Base-by-base conservation (phyloP, 2,329 filamentous ascomycete species). In the Ophiostoma pallidulum region DNA sequence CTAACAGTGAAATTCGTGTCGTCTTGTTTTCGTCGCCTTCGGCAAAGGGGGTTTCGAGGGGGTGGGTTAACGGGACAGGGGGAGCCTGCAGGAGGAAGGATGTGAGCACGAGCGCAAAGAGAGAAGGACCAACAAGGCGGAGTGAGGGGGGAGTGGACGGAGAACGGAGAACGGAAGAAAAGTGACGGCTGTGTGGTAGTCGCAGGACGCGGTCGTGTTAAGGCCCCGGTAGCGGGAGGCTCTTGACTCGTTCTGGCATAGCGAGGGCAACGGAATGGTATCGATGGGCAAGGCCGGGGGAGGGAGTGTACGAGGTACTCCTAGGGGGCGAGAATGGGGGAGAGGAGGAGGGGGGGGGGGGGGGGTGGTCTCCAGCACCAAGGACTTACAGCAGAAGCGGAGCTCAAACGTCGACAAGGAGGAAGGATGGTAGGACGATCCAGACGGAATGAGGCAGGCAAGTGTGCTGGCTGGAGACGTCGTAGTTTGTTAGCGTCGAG, bases 1-100 rank as follows among this genome's bases (percentile, higher is more conserved):
- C 41, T 50, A 50, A 44, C 32, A 24, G 10, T 13, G 18, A 22
- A 18, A 41, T 8, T 33, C 19, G n/a, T 22, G 16, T 45, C n/a
- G 36, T 38, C 22, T 29, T 35, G 45, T 50, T 50, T 47, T 50
- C 44, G 48, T 48, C 19, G 22, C n/a, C n/a, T 41, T 48, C 46
- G 46, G 46, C 46, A 48, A 40, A 48, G 32, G 37, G 19, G 31
- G 31, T 41, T 41, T 47, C 32, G 38, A 29, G 19, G 39, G 31
- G 13, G 40, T 43, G 46, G 46, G 16, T n/a, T 42, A 43, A 41
- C 29, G 42, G 37, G 37, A 31, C n/a, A 39, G 28, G 24, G 24
- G 8, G 33, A 24, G 42, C 31, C 20, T 20, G 32, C 18, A 19
- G 31, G 31, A 18, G 29, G 24, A 16, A 36, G 20, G 4, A 38